phyloP scores from a whole-genome alignment of 1,284 basidiomycete species.

The Porogramme epimiltina region DNA sequence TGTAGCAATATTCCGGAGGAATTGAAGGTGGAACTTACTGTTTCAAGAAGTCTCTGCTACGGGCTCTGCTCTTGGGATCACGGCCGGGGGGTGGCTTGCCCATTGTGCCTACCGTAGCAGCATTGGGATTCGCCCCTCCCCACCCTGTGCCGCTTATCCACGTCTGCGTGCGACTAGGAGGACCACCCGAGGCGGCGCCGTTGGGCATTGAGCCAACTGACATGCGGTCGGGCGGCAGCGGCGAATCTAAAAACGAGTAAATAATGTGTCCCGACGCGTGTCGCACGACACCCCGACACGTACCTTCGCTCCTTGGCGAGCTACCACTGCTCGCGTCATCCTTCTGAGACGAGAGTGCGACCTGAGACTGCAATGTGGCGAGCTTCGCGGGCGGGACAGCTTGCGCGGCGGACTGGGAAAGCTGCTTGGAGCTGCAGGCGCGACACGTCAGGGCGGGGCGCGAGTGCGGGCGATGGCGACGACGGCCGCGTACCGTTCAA shows the following conservation, averaged over 20 bases:
- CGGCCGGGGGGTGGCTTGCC: conserved; percentile 78
- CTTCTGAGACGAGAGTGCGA: conserved; percentile 55
- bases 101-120: conserved; percentile 45
- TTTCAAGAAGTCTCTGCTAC: conserved; percentile 96
- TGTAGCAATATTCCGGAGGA: conserved; percentile 2
- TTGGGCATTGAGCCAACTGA: conserved; percentile 46
- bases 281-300: conserved; percentile 22
- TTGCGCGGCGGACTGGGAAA: conserved; percentile 56
- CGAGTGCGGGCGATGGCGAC: conserved; percentile 20
- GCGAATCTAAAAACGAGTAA: conserved; percentile 54
- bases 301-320: conserved; percentile 82
- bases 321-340: conserved; percentile 75
- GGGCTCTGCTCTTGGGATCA: conserved; percentile 92
- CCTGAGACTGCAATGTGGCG: conserved; percentile 56
- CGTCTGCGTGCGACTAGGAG: conserved; percentile 47
- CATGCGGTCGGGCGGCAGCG: conserved; percentile 69
- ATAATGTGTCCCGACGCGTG: neutral
- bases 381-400: conserved; percentile 62
- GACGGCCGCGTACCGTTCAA: conserved; percentile 78
- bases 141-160: conserved; percentile 47
- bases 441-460: conserved; percentile 34
- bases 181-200: conserved; percentile 47
- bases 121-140: conserved; percentile 41
- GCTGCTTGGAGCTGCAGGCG: conserved; percentile 73
- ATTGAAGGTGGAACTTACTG: conserved; percentile 60